These are phyloP conservation scores for Suillus subalutaceus DNA, from an alignment of 768 basidiomycete genomes.

Conservation along the genomic window DNA sequence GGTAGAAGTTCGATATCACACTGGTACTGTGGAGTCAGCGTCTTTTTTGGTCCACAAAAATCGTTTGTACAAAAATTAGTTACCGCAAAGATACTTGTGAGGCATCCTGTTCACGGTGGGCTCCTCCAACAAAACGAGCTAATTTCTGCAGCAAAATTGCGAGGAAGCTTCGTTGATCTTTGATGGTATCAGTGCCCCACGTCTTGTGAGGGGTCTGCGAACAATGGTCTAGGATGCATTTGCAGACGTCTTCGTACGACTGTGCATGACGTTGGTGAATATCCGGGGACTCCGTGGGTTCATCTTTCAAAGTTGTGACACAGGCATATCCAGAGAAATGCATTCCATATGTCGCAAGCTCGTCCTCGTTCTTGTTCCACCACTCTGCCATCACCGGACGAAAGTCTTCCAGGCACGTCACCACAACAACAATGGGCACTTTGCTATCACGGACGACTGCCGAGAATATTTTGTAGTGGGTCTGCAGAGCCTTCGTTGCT, in stretches of 20 bases:
- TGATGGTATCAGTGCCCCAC: background rate
- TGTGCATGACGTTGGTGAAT: constrained; percentile 5
- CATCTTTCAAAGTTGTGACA: constrained; percentile 26
- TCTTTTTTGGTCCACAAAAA: background rate
- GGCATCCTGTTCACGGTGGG: background rate
- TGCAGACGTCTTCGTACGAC: constrained; percentile 1
- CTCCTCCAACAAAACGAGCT: background rate
- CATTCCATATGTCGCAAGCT: constrained; percentile 30
- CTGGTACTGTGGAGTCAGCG: background rate
- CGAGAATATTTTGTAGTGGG: constrained; percentile 32
- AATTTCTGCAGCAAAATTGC: background rate
- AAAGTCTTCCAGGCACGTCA: constrained; percentile 21
- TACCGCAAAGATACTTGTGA: background rate
- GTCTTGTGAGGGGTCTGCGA: background rate
- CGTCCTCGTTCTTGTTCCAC: constrained; percentile 33
- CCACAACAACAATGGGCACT: constrained; percentile 22
- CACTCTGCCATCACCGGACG: constrained; percentile 29
- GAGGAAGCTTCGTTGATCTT: constrained; percentile 2
- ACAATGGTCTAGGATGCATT: background rate
- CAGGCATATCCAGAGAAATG: constrained; percentile 35
- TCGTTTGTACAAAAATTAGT: background rate
- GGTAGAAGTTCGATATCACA: background rate
- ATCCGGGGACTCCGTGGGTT: background rate
- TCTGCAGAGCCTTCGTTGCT: constrained; percentile 28
- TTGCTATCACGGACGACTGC: constrained; percentile 27